Conservation (phyloP, 208 protist species). For the Wallacemonas sp. region DNA sequence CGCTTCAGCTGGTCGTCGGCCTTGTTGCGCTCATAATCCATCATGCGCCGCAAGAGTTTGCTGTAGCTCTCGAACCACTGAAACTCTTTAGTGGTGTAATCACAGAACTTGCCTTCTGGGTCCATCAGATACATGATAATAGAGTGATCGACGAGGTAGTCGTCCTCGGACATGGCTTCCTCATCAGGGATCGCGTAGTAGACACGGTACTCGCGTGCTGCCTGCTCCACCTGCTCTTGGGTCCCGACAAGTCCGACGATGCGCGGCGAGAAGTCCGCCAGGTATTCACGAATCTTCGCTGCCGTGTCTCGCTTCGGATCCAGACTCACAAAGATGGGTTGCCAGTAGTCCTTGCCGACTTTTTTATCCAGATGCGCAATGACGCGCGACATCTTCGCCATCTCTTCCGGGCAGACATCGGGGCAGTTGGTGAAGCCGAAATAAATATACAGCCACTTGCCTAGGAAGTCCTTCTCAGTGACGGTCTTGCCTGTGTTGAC, state of each 20-base stretch:
- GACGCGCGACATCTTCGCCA: conserved; percentile 92
- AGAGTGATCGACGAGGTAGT: conserved; percentile 96
- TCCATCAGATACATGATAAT: conserved; percentile 95
- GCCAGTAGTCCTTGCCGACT: conserved; percentile 75
- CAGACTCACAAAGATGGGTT: conserved; percentile 93
- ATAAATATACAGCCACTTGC: conserved; percentile 95
- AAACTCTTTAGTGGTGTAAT: conserved; percentile 91
- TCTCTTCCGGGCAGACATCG: conserved; percentile 95
- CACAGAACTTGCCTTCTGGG: conserved; percentile 82
- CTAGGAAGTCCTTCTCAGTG: conserved; percentile 74
- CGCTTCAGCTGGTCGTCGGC: conserved; percentile 25
- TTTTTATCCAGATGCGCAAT: conserved; percentile 78
- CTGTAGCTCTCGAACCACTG: conserved; percentile 84
- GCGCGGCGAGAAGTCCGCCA: conserved; percentile 88
- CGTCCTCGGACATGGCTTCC: conserved; percentile 75
- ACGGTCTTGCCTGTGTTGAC: conserved; percentile 63
- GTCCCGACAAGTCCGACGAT: conserved; percentile 93
- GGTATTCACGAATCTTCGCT: conserved; percentile 77
- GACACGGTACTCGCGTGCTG: conserved; percentile 89
- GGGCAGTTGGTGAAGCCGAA: conserved; percentile 98
- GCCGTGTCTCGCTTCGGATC: conserved; percentile 92
- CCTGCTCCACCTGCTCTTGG: conserved; percentile 68
- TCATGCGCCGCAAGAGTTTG: conserved; percentile 79
- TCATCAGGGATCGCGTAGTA: conserved; percentile 87
- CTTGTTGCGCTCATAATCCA: conserved; percentile 67